A percentile compares a stretch with the other conserved stretches of the same genome.
These are phyloP conservation scores for Ceratobasidium sp. DNA, from an alignment of 1,284 basidiomycete genomes.

Conservation along the genomic window DNA sequence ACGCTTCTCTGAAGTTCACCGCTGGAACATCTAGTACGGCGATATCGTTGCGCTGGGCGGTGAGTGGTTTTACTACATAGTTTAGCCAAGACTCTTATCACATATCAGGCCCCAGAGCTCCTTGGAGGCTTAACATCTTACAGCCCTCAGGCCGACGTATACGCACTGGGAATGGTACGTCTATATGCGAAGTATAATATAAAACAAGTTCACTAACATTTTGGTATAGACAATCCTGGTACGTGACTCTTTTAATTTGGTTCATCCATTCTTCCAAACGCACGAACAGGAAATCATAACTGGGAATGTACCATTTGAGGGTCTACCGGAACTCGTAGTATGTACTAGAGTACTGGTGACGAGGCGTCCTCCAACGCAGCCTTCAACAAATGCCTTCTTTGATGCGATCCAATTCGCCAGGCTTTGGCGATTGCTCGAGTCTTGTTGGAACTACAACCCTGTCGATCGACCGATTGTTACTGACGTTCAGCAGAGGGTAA, in stretches of 20 bases:
- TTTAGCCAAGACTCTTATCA: background rate
- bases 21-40: background rate
- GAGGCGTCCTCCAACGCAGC: background rate
- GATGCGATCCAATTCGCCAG: background rate
- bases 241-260: background rate
- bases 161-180: slow-evolving; percentile 4
- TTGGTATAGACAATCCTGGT: slow-evolving; percentile 9
- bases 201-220: background rate
- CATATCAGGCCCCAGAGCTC: slow-evolving; percentile 3
- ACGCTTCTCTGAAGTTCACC: background rate
- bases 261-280: no score
- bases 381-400: background rate
- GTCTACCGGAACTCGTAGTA: background rate
- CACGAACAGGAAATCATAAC: background rate
- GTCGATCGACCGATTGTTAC: background rate
- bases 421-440: background rate
- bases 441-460: slow-evolving; percentile 14
- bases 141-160: slow-evolving; percentile 5
- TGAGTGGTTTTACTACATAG: background rate
- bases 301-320: slow-evolving; percentile 3
- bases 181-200: background rate
- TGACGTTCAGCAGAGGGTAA: background rate
- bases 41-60: slow-evolving; percentile 6
- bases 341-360: background rate
- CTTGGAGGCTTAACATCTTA: background rate